Conservation (phyloP, 1,284 basidiomycete species). For the Ustilago nuda region DNA sequence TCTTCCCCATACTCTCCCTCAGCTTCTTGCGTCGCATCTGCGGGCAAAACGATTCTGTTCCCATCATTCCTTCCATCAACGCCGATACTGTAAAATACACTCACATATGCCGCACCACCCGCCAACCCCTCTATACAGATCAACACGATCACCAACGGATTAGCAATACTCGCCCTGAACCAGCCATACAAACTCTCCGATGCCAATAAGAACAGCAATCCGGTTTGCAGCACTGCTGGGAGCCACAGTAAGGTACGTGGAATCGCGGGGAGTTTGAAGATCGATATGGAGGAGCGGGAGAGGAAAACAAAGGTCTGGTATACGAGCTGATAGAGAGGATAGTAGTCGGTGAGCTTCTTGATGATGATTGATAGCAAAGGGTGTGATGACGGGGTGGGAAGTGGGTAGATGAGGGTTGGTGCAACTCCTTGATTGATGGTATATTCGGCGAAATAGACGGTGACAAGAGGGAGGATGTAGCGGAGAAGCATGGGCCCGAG, state of each 20-base stretch:
- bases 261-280: slow-evolving; percentile 83
- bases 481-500: slow-evolving; percentile 63
- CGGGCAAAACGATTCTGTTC: slow-evolving; percentile 8
- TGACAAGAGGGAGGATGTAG: slow-evolving; percentile 64
- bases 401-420: slow-evolving; percentile 89
- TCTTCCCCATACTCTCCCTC: slow-evolving; percentile 8
- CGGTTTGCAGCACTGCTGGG: slow-evolving; percentile 79
- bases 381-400: slow-evolving; percentile 76
- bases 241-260: slow-evolving; percentile 78
- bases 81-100: slow-evolving; percentile 64
- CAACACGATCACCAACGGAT: slow-evolving; percentile 64
- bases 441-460: slow-evolving; percentile 68
- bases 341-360: slow-evolving; percentile 88
- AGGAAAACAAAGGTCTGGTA: slow-evolving; percentile 89
- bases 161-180: slow-evolving; percentile 63
- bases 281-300: slow-evolving; percentile 89
- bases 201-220: slow-evolving; percentile 75
- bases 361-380: slow-evolving; percentile 81
- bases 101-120: slow-evolving; percentile 59
- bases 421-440: slow-evolving; percentile 72
- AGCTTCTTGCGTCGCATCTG: neutral
- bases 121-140: slow-evolving; percentile 64
- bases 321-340: slow-evolving; percentile 76
- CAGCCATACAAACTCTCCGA: slow-evolving; percentile 73
- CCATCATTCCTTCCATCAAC: slow-evolving; percentile 25